Evolutionary conservation across 2,329 filamentous ascomycete genomes (phyloP), one percentile per base, ranked within the genome.

Genomic region (Penicillium sp.): DNA sequence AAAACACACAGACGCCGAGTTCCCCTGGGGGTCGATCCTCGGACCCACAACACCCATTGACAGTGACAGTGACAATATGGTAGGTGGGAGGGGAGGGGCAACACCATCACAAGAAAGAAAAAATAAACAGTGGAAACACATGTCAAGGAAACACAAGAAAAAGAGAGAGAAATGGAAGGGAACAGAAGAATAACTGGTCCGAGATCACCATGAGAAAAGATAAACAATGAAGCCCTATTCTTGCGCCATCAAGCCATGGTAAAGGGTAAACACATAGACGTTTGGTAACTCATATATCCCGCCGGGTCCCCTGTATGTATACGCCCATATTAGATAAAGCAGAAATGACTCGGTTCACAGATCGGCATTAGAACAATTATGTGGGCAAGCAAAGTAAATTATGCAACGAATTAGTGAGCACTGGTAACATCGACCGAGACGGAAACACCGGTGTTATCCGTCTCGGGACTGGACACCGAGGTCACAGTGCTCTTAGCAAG

Each of bases 261-360:
- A 54, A 65, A 60, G 56, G 59, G 51, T 60, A 62, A 60, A 60
- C 54, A 66, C 59, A 63, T 55, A 61, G 62, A 62, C 58, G 56
- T 60, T 56, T 20, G 60, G 57, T 64, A 63, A 66, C 51, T 63
- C 62, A 66, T 71, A 68, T 68, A 69, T 68, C 69, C 63, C 65
- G 60, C 64, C 62, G 58, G 59, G 59, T 62, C 56, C 59, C 67
- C 67, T 65, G 62, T 73, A 73, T 73, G 72, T 72, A 74, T 71
- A 71, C 62, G 67, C 67, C 67, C 65, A 53, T 64, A 68, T 68
- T 72, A 71, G 64, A 58, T 67, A 68, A 63, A 64, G 63, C 63
- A 63, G 57, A 60, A 57, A 54, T 57, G 37, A 53, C 42, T 57
- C 49, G 33, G 51, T 41, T 29, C 58, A 59, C 60, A 59, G 45